phyloP scores from a whole-genome alignment of 1,284 basidiomycete species.

The Ceratobasidium sp. region DNA sequence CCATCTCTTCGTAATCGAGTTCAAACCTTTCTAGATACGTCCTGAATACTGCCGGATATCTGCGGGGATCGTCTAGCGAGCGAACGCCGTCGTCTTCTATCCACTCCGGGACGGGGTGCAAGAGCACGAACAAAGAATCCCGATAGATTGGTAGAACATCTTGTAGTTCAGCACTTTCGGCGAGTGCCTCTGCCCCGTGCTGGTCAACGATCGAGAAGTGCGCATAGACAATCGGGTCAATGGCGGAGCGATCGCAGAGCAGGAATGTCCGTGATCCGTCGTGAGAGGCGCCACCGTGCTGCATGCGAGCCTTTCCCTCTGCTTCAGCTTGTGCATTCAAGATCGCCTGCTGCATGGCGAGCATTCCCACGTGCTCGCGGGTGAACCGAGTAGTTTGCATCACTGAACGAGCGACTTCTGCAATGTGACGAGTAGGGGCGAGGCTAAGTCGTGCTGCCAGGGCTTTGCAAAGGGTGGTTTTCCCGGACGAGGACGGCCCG shows the following conservation, averaged over 20 bases:
- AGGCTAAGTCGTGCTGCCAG: slow-evolving; percentile 52
- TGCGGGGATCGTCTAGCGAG: slow-evolving; percentile 63
- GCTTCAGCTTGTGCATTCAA: slow-evolving; percentile 66
- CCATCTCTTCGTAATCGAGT: slow-evolving; percentile 65
- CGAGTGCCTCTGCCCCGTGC: slow-evolving; percentile 53
- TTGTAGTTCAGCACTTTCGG: slow-evolving; percentile 60
- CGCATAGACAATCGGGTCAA: slow-evolving; percentile 74
- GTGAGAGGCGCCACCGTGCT: slow-evolving; percentile 19
- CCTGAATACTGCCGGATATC: slow-evolving; percentile 61
- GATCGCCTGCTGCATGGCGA: slow-evolving; percentile 74
- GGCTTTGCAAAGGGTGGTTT: slow-evolving; percentile 72
- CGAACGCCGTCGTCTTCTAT: slow-evolving; percentile 72
- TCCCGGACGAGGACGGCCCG: slow-evolving; percentile 74
- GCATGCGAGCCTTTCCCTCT: slow-evolving; percentile 57
- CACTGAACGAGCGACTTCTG: slow-evolving; percentile 71
- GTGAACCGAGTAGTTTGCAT: slow-evolving; percentile 68
- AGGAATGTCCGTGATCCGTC: slow-evolving; percentile 53
- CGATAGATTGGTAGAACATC: slow-evolving; percentile 62
- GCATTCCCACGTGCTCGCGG: slow-evolving; percentile 62
- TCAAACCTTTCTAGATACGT: slow-evolving; percentile 61
- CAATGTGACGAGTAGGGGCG: slow-evolving; percentile 54
- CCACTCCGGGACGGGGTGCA: slow-evolving; percentile 71
- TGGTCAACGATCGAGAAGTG: slow-evolving; percentile 57
- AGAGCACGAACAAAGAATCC: slow-evolving; percentile 63
- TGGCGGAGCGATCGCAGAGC: slow-evolving; percentile 72